These are phyloP conservation scores for Hyphopichia pseudoburtonii DNA, from an alignment of 1,139 yeast species.

Conservation along the genomic window DNA sequence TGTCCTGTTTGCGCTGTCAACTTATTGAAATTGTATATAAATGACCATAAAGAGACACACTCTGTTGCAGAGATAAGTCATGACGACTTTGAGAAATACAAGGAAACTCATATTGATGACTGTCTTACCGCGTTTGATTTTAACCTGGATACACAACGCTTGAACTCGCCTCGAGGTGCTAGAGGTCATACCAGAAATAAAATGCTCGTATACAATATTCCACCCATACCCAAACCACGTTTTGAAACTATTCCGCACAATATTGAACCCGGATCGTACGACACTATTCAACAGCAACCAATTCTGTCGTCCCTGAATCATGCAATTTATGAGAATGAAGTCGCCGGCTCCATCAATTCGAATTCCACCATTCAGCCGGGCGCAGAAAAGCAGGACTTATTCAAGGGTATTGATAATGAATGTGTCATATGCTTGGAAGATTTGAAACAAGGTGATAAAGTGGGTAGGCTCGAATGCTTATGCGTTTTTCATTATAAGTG, in stretches of 20 bases:
- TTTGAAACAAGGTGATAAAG: constrained; percentile 78
- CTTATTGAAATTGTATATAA: constrained; percentile 56
- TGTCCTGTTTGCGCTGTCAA: constrained; percentile 48
- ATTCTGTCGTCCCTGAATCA: constrained; percentile 1
- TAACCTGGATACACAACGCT: constrained; percentile 57
- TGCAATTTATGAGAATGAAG: constrained; percentile 7
- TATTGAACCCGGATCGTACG: constrained; percentile 14
- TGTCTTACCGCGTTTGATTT: constrained; percentile 72
- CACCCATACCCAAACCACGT: constrained; percentile 51
- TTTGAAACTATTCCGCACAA: constrained; percentile 36
- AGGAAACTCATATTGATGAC: constrained; percentile 65
- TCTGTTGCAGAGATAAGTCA: constrained; percentile 17
- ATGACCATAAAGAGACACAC: constrained; percentile 22
- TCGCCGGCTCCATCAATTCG: constrained; percentile 26
- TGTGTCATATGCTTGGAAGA: constrained; percentile 95
- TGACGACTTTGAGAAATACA: constrained; percentile 45
- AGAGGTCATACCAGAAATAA: constrained; percentile 53
- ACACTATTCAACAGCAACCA: constrained; percentile 11
- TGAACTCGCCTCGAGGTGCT: constrained; percentile 28
- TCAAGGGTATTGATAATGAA: constrained; percentile 49
- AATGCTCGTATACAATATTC: constrained; percentile 79
- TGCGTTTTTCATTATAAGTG: constrained; percentile 93
- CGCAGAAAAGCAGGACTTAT: constrained; percentile 20
- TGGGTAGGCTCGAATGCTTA: constrained; percentile 89
- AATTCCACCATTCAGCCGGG: constrained; percentile 21